Percentiles rank a stretch among this genome's conserved stretches.
Conservation (phyloP, 2,329 filamentous ascomycete genomes). For the Magnaporthiopsis incrustans region DNA sequence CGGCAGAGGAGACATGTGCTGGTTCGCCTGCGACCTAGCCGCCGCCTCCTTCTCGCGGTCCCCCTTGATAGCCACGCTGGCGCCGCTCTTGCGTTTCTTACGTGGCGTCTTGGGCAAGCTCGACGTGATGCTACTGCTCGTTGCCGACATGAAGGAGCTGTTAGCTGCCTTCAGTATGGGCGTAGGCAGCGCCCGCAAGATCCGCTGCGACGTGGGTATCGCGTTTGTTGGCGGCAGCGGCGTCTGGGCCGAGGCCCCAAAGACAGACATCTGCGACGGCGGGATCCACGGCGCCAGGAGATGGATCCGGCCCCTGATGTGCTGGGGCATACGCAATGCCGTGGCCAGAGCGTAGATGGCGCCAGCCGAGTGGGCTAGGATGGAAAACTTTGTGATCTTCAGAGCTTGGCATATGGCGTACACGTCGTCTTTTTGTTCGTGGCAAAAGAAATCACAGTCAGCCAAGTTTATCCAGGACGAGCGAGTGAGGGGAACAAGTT, state of each 20-base stretch:
- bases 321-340: slow-evolving; percentile 88
- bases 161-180: slow-evolving; percentile 91
- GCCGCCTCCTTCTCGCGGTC: slow-evolving; percentile 23
- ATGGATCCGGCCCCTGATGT: slow-evolving; percentile 90
- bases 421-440: slow-evolving; percentile 55
- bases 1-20: slow-evolving; percentile 19
- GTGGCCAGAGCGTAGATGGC: slow-evolving; percentile 97
- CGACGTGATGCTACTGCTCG: slow-evolving; percentile 75
- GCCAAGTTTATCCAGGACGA: slow-evolving; percentile 8
- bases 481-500: slow-evolving; percentile 1
- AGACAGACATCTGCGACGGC: slow-evolving; percentile 81
- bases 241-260: slow-evolving; percentile 61
- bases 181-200: slow-evolving; percentile 81
- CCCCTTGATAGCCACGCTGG: slow-evolving; percentile 21
- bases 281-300: slow-evolving; percentile 95
- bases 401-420: slow-evolving; percentile 87
- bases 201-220: slow-evolving; percentile 84
- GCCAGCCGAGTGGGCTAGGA: slow-evolving; percentile 90
- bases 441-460: slow-evolving; percentile 16
- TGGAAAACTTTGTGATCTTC: slow-evolving; percentile 91
- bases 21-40: slow-evolving; percentile 17
- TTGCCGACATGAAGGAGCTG: slow-evolving; percentile 88
- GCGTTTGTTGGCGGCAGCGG: slow-evolving; percentile 69
- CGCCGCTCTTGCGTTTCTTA: slow-evolving; percentile 51
- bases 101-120: slow-evolving; percentile 62